phyloP scores from a whole-genome alignment of 2,329 filamentous ascomycete genomes.

The Monilinia polystroma region DNA sequence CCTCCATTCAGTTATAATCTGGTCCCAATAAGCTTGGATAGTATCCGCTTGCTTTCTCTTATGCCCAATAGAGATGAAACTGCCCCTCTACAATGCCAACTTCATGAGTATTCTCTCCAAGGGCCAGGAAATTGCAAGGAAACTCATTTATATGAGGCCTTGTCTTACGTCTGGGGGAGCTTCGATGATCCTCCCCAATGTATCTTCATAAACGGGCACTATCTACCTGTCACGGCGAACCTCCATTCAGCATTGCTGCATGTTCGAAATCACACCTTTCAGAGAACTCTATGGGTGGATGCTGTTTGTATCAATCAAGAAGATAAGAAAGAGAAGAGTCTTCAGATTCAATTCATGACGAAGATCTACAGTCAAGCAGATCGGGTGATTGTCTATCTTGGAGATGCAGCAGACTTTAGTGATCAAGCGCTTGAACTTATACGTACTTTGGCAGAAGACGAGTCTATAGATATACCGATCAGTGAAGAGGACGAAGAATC shows the following conservation, averaged over 20 bases:
- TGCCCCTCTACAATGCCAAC: not conserved
- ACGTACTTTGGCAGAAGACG: conserved; percentile 14
- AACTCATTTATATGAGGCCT: conserved; percentile 19
- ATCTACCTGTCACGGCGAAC: conserved; percentile 20
- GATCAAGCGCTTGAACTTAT: conserved; percentile 20
- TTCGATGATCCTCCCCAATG: conserved; percentile 8
- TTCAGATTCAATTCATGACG: conserved; percentile 25
- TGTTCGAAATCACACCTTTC: conserved; percentile 21
- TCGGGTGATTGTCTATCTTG: conserved; percentile 27
- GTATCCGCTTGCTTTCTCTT: not conserved
- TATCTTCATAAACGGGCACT: conserved; percentile 15
- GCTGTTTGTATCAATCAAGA: conserved; percentile 15
- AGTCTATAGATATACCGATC: not conserved
- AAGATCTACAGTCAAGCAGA: conserved; percentile 26
- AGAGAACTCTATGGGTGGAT: conserved; percentile 18
- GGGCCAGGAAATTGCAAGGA: not conserved
- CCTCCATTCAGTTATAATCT: not conserved
- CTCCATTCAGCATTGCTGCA: conserved; percentile 19
- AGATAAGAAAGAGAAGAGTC: not conserved
- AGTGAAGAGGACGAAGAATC: not conserved
- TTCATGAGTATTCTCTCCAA: conserved; percentile 12
- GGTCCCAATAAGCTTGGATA: not conserved
- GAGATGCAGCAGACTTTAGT: conserved; percentile 19
- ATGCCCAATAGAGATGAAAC: not conserved
- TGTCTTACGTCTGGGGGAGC: conserved; percentile 23